These are phyloP conservation scores for Blastocystis sp. DNA, from an alignment of 352 stramenopile species.

Conservation along the genomic window DNA sequence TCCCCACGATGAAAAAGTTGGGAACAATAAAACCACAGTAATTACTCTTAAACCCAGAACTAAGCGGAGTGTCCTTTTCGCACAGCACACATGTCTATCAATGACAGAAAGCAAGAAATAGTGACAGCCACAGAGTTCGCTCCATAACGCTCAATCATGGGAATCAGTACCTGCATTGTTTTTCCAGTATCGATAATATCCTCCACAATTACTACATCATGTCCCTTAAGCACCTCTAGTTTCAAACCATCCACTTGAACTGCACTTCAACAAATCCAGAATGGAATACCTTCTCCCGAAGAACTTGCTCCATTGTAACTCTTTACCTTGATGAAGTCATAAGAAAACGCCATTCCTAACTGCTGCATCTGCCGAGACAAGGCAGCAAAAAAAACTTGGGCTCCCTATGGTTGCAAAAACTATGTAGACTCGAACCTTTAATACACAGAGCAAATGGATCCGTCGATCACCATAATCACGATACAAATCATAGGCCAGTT, in stretches of 20 bases:
- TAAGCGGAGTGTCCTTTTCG: constrained; percentile 82
- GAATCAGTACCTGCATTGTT: constrained; percentile 82
- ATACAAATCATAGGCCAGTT: constrained; percentile 80
- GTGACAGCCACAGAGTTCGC: constrained; percentile 77
- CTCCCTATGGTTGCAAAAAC: constrained; percentile 7
- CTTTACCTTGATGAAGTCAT: constrained; percentile 87
- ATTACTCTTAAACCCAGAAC: constrained; percentile 80
- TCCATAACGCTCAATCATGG: constrained; percentile 73
- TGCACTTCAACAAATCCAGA: neutral
- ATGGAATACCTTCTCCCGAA: constrained; percentile 71
- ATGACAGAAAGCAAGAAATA: neutral
- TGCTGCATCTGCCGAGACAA: constrained; percentile 59
- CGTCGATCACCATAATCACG: constrained; percentile 79
- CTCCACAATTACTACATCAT: constrained; percentile 84
- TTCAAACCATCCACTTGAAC: constrained; percentile 25
- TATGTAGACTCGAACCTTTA: constrained; percentile 70
- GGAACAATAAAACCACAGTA: constrained; percentile 92
- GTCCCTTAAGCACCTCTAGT: neutral
- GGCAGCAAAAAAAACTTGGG: constrained; percentile 60
- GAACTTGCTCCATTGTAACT: constrained; percentile 84
- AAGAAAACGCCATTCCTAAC: constrained; percentile 79
- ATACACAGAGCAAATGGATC: constrained; percentile 81
- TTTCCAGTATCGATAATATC: constrained; percentile 94
- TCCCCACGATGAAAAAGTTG: constrained; percentile 78
- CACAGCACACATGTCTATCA: constrained; percentile 69